A percentile compares a stretch with the other conserved stretches of the same genome.
These are phyloP conservation scores for Xylaria castorea DNA, from an alignment of 495 filamentous ascomycete species.

Conservation along the genomic window DNA sequence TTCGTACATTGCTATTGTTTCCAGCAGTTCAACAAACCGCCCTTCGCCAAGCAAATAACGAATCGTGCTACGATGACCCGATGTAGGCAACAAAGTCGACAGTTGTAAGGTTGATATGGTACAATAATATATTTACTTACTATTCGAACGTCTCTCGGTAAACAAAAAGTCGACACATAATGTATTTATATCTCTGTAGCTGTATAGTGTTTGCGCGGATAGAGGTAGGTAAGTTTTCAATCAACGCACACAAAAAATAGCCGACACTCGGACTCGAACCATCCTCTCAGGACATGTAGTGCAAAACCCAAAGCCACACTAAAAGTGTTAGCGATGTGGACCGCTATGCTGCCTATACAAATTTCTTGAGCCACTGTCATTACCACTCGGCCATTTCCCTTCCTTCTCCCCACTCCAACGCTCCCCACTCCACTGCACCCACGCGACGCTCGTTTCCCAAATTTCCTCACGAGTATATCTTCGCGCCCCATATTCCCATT, in stretches of 20 bases:
- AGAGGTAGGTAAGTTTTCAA: no score
- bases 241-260: slow-evolving; percentile 3
- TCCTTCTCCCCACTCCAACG: slow-evolving; percentile 8
- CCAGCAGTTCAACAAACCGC: no score
- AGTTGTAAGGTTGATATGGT: no score
- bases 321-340: not conserved
- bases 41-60: no score
- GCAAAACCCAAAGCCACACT: not conserved
- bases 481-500: slow-evolving; percentile 22
- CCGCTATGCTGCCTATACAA: not conserved
- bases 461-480: slow-evolving; percentile 25
- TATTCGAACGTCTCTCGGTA: no score
- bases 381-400: slow-evolving; percentile 28
- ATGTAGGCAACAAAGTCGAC: no score
- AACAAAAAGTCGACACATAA: no score
- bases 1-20: no score
- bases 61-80: no score
- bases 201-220: no score
- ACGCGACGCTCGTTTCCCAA: slow-evolving; percentile 4
- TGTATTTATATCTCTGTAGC: no score
- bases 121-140: no score
- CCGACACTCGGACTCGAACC: slow-evolving; percentile 25
- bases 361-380: slow-evolving; percentile 10
- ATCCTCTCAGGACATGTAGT: slow-evolving; percentile 1
- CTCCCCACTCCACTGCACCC: slow-evolving; percentile 13